Evolutionary conservation across 164 flowering plant species (phyloP).

Genomic region (Sedum album): DNA sequence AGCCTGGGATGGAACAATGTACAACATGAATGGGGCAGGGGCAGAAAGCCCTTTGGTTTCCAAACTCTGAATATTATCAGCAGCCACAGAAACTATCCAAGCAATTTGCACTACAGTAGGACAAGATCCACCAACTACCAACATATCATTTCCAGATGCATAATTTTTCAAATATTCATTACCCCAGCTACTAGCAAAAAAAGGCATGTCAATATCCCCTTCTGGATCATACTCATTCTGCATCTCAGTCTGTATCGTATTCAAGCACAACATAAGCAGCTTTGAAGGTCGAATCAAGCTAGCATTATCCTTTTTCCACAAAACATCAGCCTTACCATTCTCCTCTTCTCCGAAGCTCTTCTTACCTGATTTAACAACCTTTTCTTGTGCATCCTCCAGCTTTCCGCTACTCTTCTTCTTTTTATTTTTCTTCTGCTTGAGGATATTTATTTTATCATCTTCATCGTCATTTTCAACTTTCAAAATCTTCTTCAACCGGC

Average conservation of each 20-base stretch:
- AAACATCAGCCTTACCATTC: slow-evolving; percentile 11
- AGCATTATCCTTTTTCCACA: neutral
- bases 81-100: slow-evolving; percentile 69
- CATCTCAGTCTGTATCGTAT: slow-evolving; percentile 49
- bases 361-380: neutral
- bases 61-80: slow-evolving; percentile 55
- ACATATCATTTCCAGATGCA: slow-evolving; percentile 43
- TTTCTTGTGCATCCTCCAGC: neutral
- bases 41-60: slow-evolving; percentile 51
- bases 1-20: slow-evolving; percentile 63
- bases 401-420: neutral
- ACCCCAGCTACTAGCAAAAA: slow-evolving; percentile 64
- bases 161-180: slow-evolving; percentile 66
- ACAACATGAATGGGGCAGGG: slow-evolving; percentile 58
- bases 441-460: neutral
- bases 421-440: neutral
- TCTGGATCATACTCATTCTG: slow-evolving; percentile 20
- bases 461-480: neutral
- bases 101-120: slow-evolving; percentile 59
- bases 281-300: slow-evolving; percentile 44
- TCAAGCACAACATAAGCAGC: slow-evolving; percentile 65
- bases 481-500: slow-evolving; percentile 16
- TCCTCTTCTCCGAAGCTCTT: neutral
- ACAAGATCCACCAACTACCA: slow-evolving; percentile 52
- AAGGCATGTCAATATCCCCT: slow-evolving; percentile 26